A percentile compares a stretch with the other conserved stretches of the same genome.
phyloP scores from a whole-genome alignment of 208 protist genomes.

The Naegleria gruberi region DNA sequence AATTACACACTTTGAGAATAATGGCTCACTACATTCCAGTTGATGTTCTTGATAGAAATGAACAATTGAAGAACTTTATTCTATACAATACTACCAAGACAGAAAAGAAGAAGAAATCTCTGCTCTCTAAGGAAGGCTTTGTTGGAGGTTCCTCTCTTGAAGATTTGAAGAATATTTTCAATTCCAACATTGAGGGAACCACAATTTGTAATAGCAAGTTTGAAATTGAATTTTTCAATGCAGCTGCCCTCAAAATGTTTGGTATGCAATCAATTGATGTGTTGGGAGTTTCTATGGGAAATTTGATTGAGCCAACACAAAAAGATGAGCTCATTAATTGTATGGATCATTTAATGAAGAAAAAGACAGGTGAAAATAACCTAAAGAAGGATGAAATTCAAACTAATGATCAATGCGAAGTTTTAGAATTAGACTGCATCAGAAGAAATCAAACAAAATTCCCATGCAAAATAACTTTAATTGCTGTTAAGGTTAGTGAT shows the following conservation, averaged over 20 bases:
- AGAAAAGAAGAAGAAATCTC: background rate
- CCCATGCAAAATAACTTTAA: too few species aligned
- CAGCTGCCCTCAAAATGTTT: background rate
- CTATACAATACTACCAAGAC: background rate
- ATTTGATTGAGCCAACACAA: background rate
- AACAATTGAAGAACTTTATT: background rate
- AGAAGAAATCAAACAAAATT: too few species aligned
- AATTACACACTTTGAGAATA: background rate
- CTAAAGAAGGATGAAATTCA: too few species aligned
- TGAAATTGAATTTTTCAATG: background rate
- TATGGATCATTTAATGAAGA: too few species aligned
- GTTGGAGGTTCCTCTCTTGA: background rate
- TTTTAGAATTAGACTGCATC: too few species aligned
- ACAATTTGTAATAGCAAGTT: background rate
- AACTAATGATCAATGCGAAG: too few species aligned
- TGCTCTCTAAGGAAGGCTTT: background rate
- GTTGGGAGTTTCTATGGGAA: background rate
- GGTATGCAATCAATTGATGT: background rate
- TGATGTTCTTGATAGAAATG: background rate
- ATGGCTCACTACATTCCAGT: background rate
- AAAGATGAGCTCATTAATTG: too few species aligned
- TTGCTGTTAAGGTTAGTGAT: too few species aligned
- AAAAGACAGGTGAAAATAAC: too few species aligned
- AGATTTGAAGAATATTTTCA: background rate
- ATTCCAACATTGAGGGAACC: background rate